Evolutionary conservation across 768 basidiomycete genomes (phyloP).

Genomic region (Boletus rubescentipes): DNA sequence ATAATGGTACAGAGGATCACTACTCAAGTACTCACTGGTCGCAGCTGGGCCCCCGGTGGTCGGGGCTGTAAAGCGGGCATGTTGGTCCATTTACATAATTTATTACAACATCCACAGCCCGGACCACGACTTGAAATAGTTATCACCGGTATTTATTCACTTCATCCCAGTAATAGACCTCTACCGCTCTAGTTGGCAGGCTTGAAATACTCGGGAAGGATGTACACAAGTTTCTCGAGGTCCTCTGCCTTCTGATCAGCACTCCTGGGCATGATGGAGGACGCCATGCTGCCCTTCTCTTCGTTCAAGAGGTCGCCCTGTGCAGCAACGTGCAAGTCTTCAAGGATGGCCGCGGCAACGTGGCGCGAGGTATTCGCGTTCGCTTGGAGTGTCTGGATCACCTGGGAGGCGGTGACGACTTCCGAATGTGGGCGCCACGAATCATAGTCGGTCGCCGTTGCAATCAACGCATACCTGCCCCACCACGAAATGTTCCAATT

Average conservation of each 20-base stretch:
- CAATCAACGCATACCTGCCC: constrained; percentile 85
- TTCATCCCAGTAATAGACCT: too few species aligned
- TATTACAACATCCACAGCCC: too few species aligned
- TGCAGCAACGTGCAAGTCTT: constrained; percentile 63
- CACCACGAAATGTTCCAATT: neutral
- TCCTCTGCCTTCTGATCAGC: constrained; percentile 57
- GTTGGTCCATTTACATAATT: too few species aligned
- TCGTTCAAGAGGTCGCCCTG: constrained; percentile 59
- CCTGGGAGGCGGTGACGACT: constrained; percentile 87
- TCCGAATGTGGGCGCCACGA: constrained; percentile 83
- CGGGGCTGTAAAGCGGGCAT: too few species aligned
- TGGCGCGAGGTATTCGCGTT: constrained; percentile 87
- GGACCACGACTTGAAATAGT: too few species aligned
- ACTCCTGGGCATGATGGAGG: constrained; percentile 75
- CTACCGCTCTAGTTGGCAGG: constrained; percentile 1
- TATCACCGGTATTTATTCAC: too few species aligned
- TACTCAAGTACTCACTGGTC: too few species aligned
- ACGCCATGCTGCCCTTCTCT: constrained; percentile 81
- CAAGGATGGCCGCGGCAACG: constrained; percentile 67
- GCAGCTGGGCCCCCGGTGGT: too few species aligned
- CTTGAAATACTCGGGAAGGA: constrained; percentile 76
- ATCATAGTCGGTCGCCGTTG: constrained; percentile 92
- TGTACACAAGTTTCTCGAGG: constrained; percentile 64
- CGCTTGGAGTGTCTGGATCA: constrained; percentile 80
- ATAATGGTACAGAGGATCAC: too few species aligned